Conservation (phyloP, 1,284 basidiomycete species). For the Thecaphora thlaspeos region DNA sequence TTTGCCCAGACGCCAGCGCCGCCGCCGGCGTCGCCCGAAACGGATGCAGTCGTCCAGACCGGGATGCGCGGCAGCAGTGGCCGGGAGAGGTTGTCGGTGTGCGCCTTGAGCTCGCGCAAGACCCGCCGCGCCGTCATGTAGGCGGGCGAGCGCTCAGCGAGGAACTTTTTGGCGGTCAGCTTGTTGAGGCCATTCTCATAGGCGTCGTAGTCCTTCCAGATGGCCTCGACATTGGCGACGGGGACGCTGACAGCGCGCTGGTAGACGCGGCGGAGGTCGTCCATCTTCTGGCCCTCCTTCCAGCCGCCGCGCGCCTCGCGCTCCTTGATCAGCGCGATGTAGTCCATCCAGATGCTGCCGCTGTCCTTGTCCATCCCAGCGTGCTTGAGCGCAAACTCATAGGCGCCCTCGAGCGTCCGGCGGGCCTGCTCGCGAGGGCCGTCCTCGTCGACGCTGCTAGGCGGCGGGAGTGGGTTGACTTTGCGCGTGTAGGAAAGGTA, state of each 20-base stretch:
- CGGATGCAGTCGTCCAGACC: slow-evolving; percentile 32
- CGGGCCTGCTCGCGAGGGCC: slow-evolving; percentile 65
- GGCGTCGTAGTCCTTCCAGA: slow-evolving; percentile 92
- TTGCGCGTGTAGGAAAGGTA: slow-evolving; percentile 55
- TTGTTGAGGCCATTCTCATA: slow-evolving; percentile 90
- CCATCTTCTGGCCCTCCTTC: slow-evolving; percentile 96
- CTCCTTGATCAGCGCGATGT: slow-evolving; percentile 78
- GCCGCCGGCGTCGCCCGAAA: slow-evolving; percentile 62
- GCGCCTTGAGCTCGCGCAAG: slow-evolving; percentile 72
- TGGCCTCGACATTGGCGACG: slow-evolving; percentile 82
- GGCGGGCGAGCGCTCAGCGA: slow-evolving; percentile 75
- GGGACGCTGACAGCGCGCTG: slow-evolving; percentile 92
- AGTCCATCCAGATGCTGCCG: slow-evolving; percentile 66
- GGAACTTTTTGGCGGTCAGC: slow-evolving; percentile 93
- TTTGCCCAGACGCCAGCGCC: slow-evolving; percentile 61
- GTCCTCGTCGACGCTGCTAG: slow-evolving; percentile 58
- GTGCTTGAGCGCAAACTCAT: slow-evolving; percentile 87
- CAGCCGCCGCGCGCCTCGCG: slow-evolving; percentile 66
- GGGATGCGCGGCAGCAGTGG: slow-evolving; percentile 48
- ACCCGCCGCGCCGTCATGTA: slow-evolving; percentile 93
- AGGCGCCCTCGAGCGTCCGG: slow-evolving; percentile 79
- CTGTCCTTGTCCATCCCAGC: slow-evolving; percentile 72
- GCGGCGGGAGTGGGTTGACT: slow-evolving; percentile 52
- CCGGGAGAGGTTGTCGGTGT: slow-evolving; percentile 62
- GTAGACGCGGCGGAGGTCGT: slow-evolving; percentile 84